Conservation (phyloP, 345 rosid species). For the Leavenworthia alabamica region DNA sequence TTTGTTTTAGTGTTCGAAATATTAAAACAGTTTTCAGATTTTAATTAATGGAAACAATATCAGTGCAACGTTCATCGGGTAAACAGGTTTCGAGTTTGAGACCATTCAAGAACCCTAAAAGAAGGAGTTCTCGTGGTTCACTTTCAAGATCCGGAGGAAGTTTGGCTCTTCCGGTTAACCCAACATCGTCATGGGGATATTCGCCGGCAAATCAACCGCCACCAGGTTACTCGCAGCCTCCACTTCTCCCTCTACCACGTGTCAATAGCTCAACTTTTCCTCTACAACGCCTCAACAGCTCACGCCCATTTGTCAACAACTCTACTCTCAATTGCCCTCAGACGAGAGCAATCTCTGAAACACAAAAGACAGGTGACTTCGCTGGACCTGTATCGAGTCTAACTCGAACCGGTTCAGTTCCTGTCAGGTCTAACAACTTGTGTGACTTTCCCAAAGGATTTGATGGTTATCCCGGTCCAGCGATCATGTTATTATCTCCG, state of each 20-base stretch:
- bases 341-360: not conserved
- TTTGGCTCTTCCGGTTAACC: slow-evolving; percentile 29
- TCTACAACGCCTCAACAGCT: slow-evolving; percentile 32
- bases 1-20: too few species aligned
- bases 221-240: slow-evolving; percentile 40
- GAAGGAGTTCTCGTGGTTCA: slow-evolving; percentile 32
- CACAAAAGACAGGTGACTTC: not conserved
- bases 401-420: slow-evolving; percentile 30
- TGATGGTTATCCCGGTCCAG: slow-evolving; percentile 39
- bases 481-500: too few species aligned
- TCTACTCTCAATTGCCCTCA: slow-evolving; percentile 10
- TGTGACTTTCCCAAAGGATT: slow-evolving; percentile 40
- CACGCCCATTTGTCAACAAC: slow-evolving; percentile 25
- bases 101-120: slow-evolving; percentile 38
- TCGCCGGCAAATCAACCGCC: slow-evolving; percentile 29
- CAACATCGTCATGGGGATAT: slow-evolving; percentile 12
- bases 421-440: slow-evolving; percentile 29
- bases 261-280: slow-evolving; percentile 34
- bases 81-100: slow-evolving; percentile 35
- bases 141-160: slow-evolving; percentile 37
- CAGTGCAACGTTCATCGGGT: slow-evolving; percentile 31
- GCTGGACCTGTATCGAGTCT: slow-evolving; percentile 1
- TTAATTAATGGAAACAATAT: slow-evolving; percentile 47
- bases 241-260: slow-evolving; percentile 62
- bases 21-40: too few species aligned